A percentile compares a stretch with the other conserved stretches of the same genome.
phyloP scores from a whole-genome alignment of 225 moss, liverwort and hornwort genomes.

The Polytrichum formosum region DNA sequence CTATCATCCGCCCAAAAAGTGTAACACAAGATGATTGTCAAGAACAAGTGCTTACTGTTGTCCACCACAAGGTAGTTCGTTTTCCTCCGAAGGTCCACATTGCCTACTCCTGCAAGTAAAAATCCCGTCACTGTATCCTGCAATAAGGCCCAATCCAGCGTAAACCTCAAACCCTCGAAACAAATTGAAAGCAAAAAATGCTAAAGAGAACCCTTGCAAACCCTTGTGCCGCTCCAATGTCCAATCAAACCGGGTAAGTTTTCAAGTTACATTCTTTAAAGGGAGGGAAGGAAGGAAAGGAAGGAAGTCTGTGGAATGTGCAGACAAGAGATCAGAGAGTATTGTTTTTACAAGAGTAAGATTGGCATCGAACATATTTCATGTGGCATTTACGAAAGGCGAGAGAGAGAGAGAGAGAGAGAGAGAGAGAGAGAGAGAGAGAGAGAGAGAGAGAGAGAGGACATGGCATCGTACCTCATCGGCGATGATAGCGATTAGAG shows the following conservation, averaged over 20 bases:
- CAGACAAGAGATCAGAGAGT: no score
- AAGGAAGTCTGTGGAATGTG: no score
- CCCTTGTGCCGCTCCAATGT: no score
- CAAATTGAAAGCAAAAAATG: no score
- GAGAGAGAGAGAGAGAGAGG: no score
- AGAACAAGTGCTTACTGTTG: conserved; percentile 47
- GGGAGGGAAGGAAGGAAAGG: not conserved
- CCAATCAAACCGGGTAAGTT: no score
- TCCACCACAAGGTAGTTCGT: conserved; percentile 94
- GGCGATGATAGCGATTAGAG: conserved; percentile 85
- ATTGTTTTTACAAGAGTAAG: no score
- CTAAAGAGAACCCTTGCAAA: no score
- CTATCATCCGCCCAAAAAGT: not conserved
- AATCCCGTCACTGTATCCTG: conserved; percentile 98
- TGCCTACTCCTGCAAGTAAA: conserved; percentile 89
- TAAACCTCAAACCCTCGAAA: not conserved
- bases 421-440: no score
- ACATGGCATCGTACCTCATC: conserved; percentile 58
- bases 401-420: no score
- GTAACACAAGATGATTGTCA: not conserved
- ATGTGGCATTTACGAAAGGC: no score
- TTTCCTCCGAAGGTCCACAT: conserved; percentile 89
- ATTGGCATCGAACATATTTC: no score
- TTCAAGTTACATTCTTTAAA: not conserved
- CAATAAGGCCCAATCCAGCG: conserved; percentile 19